Conservation (phyloP, 2,329 filamentous ascomycete genomes). For the Exophiala phaeomuriformis region DNA sequence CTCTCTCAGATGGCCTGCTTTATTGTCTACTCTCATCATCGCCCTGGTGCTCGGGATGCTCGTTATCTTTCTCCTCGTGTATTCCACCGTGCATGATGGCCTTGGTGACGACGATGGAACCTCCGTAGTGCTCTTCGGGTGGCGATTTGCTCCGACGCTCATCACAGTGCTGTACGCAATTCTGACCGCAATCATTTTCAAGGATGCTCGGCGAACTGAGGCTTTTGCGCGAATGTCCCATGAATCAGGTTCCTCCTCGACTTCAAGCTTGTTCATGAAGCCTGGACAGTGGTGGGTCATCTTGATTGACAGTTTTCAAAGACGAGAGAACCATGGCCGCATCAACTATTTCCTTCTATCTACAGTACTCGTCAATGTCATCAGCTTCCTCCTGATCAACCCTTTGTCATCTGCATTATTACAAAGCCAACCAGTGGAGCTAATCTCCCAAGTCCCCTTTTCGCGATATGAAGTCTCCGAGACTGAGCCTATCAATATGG, state of each 20-base stretch:
- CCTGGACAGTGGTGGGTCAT: conserved; percentile 26
- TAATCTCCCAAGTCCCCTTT: conserved; percentile 5
- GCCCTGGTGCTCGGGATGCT: conserved; percentile 6
- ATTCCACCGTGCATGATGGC: conserved; percentile 25
- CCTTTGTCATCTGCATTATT: conserved; percentile 25
- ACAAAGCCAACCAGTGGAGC: conserved; percentile 13
- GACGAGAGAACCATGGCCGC: conserved; percentile 16
- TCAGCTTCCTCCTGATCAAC: conserved; percentile 21
- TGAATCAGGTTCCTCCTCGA: conserved; percentile 20
- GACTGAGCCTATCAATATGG: conserved; percentile 3
- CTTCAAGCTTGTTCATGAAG: conserved; percentile 6
- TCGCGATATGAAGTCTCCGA: background rate
- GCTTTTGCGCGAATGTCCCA: conserved; percentile 24
- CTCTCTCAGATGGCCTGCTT: conserved; percentile 3
- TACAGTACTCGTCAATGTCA: conserved; percentile 14
- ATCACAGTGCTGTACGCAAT: conserved; percentile 28
- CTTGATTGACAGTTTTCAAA: conserved; percentile 21
- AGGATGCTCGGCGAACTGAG: conserved; percentile 29
- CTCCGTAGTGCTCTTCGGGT: conserved; percentile 27
- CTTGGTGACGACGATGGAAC: conserved; percentile 27
- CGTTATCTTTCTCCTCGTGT: conserved; percentile 4
- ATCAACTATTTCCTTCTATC: conserved; percentile 17
- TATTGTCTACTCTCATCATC: conserved; percentile 1
- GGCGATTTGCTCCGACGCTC: conserved; percentile 29
- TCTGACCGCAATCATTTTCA: conserved; percentile 23